A percentile compares a stretch with the other conserved stretches of the same genome.
Evolutionary conservation across 2,329 filamentous ascomycete genomes (phyloP).

Genomic region (Knoxdaviesia capensis): DNA sequence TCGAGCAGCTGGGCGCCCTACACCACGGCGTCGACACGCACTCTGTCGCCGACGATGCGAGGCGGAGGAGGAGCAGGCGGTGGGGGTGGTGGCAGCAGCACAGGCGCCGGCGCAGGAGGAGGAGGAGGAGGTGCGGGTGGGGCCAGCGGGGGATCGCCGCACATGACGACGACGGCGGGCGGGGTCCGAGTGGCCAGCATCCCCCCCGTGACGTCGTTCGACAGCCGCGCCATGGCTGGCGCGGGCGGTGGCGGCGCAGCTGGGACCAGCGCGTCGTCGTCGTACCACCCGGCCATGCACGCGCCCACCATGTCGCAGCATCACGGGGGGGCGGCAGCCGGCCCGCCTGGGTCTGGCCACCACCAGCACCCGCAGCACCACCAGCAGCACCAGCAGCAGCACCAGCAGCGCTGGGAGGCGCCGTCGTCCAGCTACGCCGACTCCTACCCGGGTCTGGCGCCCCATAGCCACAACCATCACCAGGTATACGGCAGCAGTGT

Average conservation of each 20-base stretch:
- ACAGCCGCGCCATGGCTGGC: constrained; percentile 12
- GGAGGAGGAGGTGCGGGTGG: too few relatives aligned
- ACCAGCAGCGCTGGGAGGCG: constrained; percentile 19
- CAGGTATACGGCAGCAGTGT: constrained; percentile 21
- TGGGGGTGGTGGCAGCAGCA: too few relatives aligned
- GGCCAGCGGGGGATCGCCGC: too few relatives aligned
- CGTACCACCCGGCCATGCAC: constrained; percentile 15
- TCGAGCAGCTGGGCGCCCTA: constrained; percentile 28
- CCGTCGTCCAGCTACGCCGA: constrained; percentile 17
- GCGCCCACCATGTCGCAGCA: constrained; percentile 17
- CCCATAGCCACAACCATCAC: constrained; percentile 12
- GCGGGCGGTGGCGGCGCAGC: constrained; percentile 14
- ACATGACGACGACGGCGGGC: too few relatives aligned
- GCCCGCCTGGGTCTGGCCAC: constrained; percentile 2
- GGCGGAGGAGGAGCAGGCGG: background rate
- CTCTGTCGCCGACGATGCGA: constrained; percentile 22
- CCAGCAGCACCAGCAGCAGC: constrained; percentile 10
- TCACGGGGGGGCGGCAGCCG: constrained; percentile 1
- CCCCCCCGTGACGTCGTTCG: constrained; percentile 19
- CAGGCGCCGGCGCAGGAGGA: too few relatives aligned
- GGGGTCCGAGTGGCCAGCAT: constrained; percentile 6
- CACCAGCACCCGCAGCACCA: constrained; percentile 15
- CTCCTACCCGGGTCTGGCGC: constrained; percentile 16
- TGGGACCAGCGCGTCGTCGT: constrained; percentile 15
- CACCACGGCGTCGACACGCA: constrained; percentile 16